Evolutionary conservation across 768 basidiomycete genomes (phyloP).

Genomic region (Mycena indigotica): DNA sequence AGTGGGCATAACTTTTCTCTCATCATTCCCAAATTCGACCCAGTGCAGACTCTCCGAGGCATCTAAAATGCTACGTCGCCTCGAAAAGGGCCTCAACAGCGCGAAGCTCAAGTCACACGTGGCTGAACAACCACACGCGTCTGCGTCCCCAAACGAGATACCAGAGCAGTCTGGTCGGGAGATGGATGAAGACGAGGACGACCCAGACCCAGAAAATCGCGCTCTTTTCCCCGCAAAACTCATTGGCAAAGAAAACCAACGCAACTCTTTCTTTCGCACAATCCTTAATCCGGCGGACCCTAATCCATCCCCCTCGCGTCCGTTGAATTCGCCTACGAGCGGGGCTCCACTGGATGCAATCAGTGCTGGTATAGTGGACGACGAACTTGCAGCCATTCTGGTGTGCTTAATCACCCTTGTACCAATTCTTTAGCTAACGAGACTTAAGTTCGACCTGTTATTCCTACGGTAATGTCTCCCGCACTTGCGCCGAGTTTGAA

Average conservation of each 20-base stretch:
- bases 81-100: conserved; percentile 80
- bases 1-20: conserved; percentile 48
- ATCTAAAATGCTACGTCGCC: conserved; percentile 83
- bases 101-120: conserved; percentile 73
- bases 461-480: conserved; percentile 43
- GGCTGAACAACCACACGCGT: conserved; percentile 36
- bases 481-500: background rate
- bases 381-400: conserved; percentile 67
- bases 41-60: conserved; percentile 75
- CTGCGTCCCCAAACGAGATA: conserved; percentile 31
- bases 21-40: conserved; percentile 13
- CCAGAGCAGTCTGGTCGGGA: conserved; percentile 32
- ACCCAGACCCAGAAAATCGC: conserved; percentile 61
- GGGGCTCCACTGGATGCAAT: conserved; percentile 65
- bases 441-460: conserved; percentile 61
- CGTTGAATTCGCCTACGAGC: conserved; percentile 42
- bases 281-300: conserved; percentile 75
- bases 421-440: background rate
- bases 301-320: conserved; percentile 34
- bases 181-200: conserved; percentile 67
- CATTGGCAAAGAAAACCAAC: conserved; percentile 68
- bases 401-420: background rate
- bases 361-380: conserved; percentile 66
- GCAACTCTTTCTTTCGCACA: conserved; percentile 80
- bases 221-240: conserved; percentile 73